Evolutionary conservation across 306 rosid genomes (phyloP).

Genomic region (Echinosophora koreensis): DNA sequence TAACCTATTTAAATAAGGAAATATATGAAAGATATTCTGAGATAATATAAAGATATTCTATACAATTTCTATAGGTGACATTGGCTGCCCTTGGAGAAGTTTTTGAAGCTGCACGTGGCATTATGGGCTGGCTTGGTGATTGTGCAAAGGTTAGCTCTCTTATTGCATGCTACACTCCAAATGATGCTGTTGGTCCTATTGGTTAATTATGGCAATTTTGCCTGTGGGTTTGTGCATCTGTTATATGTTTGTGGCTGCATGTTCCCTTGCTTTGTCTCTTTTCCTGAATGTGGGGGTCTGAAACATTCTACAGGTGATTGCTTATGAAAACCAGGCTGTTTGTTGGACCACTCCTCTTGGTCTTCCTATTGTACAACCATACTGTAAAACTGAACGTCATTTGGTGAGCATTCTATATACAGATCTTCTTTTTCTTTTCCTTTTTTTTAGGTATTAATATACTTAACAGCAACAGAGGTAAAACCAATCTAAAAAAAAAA

Average conservation of each 20-base stretch:
- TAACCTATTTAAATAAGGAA: no score
- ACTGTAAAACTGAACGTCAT: constrained; percentile 75
- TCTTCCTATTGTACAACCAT: constrained; percentile 92
- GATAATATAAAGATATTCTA: no score
- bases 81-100: constrained; percentile 93
- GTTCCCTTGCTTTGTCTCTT: constrained; percentile 4
- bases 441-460: not conserved
- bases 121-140: constrained; percentile 92
- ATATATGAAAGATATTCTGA: no score
- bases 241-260: constrained; percentile 10
- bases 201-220: constrained; percentile 25
- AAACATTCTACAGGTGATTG: constrained; percentile 68
- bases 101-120: constrained; percentile 88
- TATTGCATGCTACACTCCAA: constrained; percentile 25
- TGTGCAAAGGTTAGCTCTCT: constrained; percentile 74
- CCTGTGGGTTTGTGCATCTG: not conserved
- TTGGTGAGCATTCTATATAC: constrained; percentile 62
- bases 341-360: constrained; percentile 93
- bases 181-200: constrained; percentile 18
- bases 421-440: not conserved
- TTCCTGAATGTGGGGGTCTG: constrained; percentile 22
- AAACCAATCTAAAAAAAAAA: not conserved
- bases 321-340: constrained; percentile 84
- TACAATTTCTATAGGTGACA: constrained; percentile 65
- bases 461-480: not conserved